Evolutionary conservation across 768 basidiomycete genomes (phyloP).

Genomic region (Auricularia cornea): DNA sequence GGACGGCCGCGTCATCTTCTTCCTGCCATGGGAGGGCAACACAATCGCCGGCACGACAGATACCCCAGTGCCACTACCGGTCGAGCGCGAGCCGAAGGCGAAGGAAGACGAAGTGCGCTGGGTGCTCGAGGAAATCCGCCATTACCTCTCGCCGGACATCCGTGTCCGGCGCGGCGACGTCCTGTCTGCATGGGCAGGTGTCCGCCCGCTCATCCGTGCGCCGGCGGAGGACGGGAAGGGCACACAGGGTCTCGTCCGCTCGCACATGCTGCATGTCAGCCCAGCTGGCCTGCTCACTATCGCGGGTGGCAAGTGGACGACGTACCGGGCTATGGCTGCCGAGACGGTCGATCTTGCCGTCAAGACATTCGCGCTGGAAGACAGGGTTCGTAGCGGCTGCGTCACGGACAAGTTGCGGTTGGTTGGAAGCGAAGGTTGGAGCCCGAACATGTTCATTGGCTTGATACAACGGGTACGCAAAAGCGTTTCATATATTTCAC

Average conservation of each 20-base stretch:
- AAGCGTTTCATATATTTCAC: background rate
- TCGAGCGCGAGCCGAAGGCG: slow-evolving; percentile 69
- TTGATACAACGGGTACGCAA: slow-evolving; percentile 75
- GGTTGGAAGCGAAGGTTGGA: slow-evolving; percentile 92
- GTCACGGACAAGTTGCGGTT: slow-evolving; percentile 75
- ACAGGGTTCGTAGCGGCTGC: slow-evolving; percentile 49
- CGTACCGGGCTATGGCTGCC: slow-evolving; percentile 91
- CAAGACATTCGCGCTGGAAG: slow-evolving; percentile 61
- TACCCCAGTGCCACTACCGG: slow-evolving; percentile 46
- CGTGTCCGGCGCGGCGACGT: slow-evolving; percentile 92
- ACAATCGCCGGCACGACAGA: slow-evolving; percentile 98
- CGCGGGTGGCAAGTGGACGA: slow-evolving; percentile 98
- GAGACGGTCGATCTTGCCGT: slow-evolving; percentile 89
- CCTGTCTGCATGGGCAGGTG: slow-evolving; percentile 87
- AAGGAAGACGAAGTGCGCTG: slow-evolving; percentile 93
- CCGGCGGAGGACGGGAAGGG: slow-evolving; percentile 40
- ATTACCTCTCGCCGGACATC: slow-evolving; percentile 87
- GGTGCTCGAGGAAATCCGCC: slow-evolving; percentile 88
- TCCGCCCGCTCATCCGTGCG: slow-evolving; percentile 84
- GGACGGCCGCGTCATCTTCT: slow-evolving; percentile 97
- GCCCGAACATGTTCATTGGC: slow-evolving; percentile 92
- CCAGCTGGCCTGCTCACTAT: slow-evolving; percentile 83
- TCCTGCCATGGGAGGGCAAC: slow-evolving; percentile 97
- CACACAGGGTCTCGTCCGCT: slow-evolving; percentile 86
- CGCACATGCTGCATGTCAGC: slow-evolving; percentile 83